These are phyloP conservation scores for Neltuma alba DNA, from an alignment of 306 rosid genomes.

Conservation along the genomic window DNA sequence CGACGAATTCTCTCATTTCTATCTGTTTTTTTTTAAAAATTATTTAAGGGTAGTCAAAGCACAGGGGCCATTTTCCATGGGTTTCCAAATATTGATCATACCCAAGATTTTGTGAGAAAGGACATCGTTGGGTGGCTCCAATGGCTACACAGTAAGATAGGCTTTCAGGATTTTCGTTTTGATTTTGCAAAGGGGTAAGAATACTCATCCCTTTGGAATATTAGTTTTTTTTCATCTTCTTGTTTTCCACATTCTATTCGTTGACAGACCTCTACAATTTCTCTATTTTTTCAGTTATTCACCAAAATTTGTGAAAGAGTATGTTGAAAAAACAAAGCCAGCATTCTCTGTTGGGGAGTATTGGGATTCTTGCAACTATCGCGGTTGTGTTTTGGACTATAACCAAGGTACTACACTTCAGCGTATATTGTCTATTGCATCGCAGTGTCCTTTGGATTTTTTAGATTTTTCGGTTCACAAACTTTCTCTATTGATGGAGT, in stretches of 20 bases:
- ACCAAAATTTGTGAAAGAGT: conserved; percentile 84
- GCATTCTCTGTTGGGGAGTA: conserved; percentile 81
- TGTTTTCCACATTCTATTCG: conserved; percentile 8
- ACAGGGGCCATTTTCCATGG: conserved; percentile 82
- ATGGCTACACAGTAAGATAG: conserved; percentile 69
- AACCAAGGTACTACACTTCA: conserved; percentile 70
- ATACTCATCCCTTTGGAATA: background rate
- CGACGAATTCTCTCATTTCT: background rate
- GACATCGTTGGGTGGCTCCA: conserved; percentile 79
- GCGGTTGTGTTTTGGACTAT: conserved; percentile 65
- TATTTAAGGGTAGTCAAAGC: conserved; percentile 68
- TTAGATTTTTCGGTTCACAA: background rate
- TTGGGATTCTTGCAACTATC: conserved; percentile 92
- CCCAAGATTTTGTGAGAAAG: conserved; percentile 81
- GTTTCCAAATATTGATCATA: conserved; percentile 90
- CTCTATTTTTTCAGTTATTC: conserved; percentile 53
- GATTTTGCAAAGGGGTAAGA: conserved; percentile 89
- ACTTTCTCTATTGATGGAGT: background rate
- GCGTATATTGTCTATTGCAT: background rate
- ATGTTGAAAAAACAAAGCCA: conserved; percentile 85
- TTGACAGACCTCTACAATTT: conserved; percentile 25
- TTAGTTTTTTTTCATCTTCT: background rate
- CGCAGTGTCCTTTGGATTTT: background rate
- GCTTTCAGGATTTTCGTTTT: conserved; percentile 94
- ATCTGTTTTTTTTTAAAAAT: background rate